These are phyloP conservation scores for Cornus suecica DNA, from an alignment of 148 eudicot genomes.

Conservation along the genomic window DNA sequence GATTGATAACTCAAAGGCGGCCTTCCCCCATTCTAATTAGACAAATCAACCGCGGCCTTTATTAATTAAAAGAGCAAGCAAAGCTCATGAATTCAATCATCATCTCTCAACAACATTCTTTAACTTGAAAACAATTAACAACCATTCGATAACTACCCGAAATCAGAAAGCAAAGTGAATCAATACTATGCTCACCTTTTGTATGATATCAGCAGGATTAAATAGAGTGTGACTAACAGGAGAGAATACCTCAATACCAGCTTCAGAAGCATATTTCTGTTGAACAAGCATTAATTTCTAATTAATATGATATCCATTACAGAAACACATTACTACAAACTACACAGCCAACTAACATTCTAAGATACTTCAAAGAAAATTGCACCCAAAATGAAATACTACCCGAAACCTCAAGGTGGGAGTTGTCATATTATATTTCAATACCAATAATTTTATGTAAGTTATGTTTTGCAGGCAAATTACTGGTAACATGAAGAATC, in stretches of 20 bases:
- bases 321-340: neutral
- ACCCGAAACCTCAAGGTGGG: too few relatives aligned
- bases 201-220: slow-evolving; percentile 73
- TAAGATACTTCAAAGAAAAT: neutral
- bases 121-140: neutral
- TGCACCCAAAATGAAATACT: neutral
- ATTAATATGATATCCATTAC: neutral
- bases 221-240: slow-evolving; percentile 94
- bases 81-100: slow-evolving; percentile 5
- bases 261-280: slow-evolving; percentile 58
- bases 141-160: neutral
- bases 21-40: slow-evolving; percentile 41
- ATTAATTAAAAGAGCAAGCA: neutral
- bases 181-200: slow-evolving; percentile 46
- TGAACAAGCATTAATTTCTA: slow-evolving; percentile 9
- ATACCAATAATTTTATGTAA: too few relatives aligned
- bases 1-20: slow-evolving; percentile 4
- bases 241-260: slow-evolving; percentile 70
- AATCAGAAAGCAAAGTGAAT: too few relatives aligned
- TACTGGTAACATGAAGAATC: too few relatives aligned
- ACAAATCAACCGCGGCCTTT: neutral
- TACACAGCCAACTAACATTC: neutral
- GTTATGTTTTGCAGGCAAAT: too few relatives aligned
- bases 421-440: too few relatives aligned
- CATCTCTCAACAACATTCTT: neutral